Conservation (phyloP, 2,329 filamentous ascomycete genomes). For the Fusarium nematophilum region DNA sequence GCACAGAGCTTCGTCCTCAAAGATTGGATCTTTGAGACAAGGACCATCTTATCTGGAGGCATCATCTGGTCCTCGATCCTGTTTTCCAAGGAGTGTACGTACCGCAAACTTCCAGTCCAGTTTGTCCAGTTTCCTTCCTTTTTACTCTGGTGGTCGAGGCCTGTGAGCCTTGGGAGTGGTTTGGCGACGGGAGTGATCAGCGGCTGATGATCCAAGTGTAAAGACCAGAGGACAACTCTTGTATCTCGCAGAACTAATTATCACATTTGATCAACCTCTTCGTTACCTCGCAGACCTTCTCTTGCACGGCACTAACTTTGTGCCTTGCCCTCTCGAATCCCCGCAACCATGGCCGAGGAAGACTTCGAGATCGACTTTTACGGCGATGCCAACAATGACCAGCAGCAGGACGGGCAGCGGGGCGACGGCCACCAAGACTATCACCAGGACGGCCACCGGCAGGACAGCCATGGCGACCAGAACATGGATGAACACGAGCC, state of each 20-base stretch:
- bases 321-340: constrained; percentile 19
- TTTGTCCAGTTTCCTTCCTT: constrained; percentile 44
- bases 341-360: constrained; percentile 71
- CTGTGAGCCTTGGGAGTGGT: constrained; percentile 15
- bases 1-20: constrained; percentile 74
- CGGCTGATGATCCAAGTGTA: constrained; percentile 42
- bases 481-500: constrained; percentile 56
- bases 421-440: constrained; percentile 42
- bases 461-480: constrained; percentile 51
- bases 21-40: constrained; percentile 47
- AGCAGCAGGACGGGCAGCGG: constrained; percentile 52
- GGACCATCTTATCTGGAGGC: constrained; percentile 36
- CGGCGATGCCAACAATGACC: constrained; percentile 66
- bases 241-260: constrained; percentile 46
- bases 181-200: constrained; percentile 36
- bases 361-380: constrained; percentile 81
- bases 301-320: constrained; percentile 28
- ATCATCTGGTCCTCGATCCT: constrained; percentile 33
- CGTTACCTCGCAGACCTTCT: constrained; percentile 13
- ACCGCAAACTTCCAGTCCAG: constrained; percentile 58
- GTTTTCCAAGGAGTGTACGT: constrained; percentile 64
- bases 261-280: constrained; percentile 33
- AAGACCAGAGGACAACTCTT: constrained; percentile 40
- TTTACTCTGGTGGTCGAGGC: constrained; percentile 30
- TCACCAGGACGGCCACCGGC: constrained; percentile 43